phyloP scores from a whole-genome alignment of 768 basidiomycete genomes.

The Coprinopsis cinerea region DNA sequence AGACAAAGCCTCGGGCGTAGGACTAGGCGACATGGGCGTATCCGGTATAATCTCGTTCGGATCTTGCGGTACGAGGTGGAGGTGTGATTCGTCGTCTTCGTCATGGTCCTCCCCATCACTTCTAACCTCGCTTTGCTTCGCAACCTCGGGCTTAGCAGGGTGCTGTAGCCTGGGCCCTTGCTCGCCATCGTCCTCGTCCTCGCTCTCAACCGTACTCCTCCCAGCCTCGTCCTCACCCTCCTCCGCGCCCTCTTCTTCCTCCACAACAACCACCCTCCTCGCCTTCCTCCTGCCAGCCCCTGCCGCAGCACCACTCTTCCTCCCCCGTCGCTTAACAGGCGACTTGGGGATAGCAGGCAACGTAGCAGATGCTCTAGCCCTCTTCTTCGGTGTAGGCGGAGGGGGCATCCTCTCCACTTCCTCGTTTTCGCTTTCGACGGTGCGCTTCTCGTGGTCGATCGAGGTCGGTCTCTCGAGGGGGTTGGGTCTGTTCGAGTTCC shows the following conservation, averaged over 20 bases:
- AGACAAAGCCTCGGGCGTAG: slow-evolving; percentile 8
- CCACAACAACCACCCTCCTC: too few species aligned
- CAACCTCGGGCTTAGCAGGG: background rate
- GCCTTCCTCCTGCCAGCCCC: background rate
- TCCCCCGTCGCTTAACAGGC: background rate
- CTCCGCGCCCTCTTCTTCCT: background rate
- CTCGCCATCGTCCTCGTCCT: background rate
- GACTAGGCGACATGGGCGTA: slow-evolving; percentile 11
- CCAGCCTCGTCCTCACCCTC: background rate
- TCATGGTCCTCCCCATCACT: background rate
- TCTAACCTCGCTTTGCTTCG: background rate
- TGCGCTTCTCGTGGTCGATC: too few species aligned
- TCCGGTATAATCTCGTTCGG: slow-evolving; percentile 4
- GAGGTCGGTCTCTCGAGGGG: too few species aligned
- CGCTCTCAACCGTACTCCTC: background rate
- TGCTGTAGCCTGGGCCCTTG: too few species aligned
- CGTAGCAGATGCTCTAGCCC: background rate
- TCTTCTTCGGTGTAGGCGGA: too few species aligned
- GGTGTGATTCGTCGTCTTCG: background rate
- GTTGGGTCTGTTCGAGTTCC: too few species aligned
- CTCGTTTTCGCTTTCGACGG: too few species aligned
- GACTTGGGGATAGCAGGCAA: background rate
- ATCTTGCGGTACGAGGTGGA: background rate
- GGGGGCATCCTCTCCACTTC: too few species aligned
- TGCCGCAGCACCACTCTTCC: background rate